phyloP scores from a whole-genome alignment of 2,329 filamentous ascomycete species.

The Aspergillus ustus region DNA sequence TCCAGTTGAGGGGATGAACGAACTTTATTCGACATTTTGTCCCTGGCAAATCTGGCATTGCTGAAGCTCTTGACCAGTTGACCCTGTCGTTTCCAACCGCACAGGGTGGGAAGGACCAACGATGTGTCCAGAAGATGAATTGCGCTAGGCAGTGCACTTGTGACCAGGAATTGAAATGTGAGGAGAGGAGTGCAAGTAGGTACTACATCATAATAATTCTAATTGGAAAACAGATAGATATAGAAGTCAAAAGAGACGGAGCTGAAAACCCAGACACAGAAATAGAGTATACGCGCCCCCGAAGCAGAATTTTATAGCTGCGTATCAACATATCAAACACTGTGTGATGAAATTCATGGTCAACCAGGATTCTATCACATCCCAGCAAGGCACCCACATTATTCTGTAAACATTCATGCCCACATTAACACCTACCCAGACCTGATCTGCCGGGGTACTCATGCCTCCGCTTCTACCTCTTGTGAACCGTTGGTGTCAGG shows the following conservation, averaged over 20 bases:
- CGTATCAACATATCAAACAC: constrained; percentile 14
- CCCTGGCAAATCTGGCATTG: no score
- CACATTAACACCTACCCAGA: constrained; percentile 8
- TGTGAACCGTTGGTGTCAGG: constrained; percentile 39
- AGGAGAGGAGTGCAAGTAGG: no score
- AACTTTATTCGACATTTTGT: no score
- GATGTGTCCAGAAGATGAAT: no score
- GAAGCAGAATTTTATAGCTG: constrained; percentile 18
- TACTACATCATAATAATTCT: background rate
- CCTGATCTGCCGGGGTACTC: background rate
- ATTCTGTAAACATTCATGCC: constrained; percentile 9
- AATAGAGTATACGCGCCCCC: constrained; percentile 11
- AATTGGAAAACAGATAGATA: constrained; percentile 17
- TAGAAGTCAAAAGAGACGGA: constrained; percentile 14
- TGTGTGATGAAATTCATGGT: background rate
- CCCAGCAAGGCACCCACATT: constrained; percentile 6
- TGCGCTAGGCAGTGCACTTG: no score
- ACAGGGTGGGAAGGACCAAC: no score
- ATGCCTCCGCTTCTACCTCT: constrained; percentile 32
- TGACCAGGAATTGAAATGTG: no score
- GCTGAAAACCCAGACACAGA: constrained; percentile 9
- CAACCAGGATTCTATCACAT: background rate
- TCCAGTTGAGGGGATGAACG: no score
- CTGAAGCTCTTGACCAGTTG: no score
- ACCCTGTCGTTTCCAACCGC: no score